phyloP scores from a whole-genome alignment of 371 early-diverging fungal species.

The Neoconidiobolus thromboides region DNA sequence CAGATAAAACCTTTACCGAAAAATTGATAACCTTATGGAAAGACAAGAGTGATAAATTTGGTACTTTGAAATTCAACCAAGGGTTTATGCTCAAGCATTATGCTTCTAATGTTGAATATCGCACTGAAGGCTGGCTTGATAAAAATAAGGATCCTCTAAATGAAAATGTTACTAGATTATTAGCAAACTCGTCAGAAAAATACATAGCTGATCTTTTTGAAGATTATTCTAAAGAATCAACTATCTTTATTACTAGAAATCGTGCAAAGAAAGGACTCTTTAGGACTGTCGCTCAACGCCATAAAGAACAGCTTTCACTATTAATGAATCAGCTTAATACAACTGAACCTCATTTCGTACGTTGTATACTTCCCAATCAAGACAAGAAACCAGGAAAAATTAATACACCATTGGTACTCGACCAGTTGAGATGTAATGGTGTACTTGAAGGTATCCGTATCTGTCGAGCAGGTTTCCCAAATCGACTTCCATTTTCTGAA shows the following conservation, averaged over 20 bases:
- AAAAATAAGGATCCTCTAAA: slow-evolving; percentile 99
- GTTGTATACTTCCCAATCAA: slow-evolving; percentile 97
- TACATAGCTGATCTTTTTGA: slow-evolving; percentile 63
- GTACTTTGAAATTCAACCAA: slow-evolving; percentile 68
- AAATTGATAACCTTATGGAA: slow-evolving; percentile 86
- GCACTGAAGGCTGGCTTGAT: slow-evolving; percentile 89
- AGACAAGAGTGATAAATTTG: slow-evolving; percentile 72
- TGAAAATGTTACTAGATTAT: slow-evolving; percentile 77
- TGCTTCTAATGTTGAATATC: slow-evolving; percentile 96
- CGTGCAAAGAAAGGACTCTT: slow-evolving; percentile 37
- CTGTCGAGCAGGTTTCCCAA: slow-evolving; percentile 95
- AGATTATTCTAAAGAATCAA: slow-evolving; percentile 52
- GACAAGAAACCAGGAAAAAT: slow-evolving; percentile 80
- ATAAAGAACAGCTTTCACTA: slow-evolving; percentile 83
- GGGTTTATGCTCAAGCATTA: slow-evolving; percentile 95
- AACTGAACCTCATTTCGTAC: slow-evolving; percentile 98
- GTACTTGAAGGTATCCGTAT: slow-evolving; percentile 99
- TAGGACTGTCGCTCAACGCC: slow-evolving; percentile 91
- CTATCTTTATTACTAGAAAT: slow-evolving; percentile 15
- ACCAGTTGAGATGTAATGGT: slow-evolving; percentile 98
- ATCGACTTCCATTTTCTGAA: slow-evolving; percentile 82
- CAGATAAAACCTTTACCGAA: slow-evolving; percentile 88
- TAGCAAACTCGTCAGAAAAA: slow-evolving; percentile 64
- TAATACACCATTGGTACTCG: slow-evolving; percentile 67
- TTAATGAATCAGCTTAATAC: slow-evolving; percentile 82